Percentiles rank a stretch among this genome's conserved stretches.
Evolutionary conservation across 352 stramenopile genomes (phyloP).

Genomic region (Phytophthora agathidicida): DNA sequence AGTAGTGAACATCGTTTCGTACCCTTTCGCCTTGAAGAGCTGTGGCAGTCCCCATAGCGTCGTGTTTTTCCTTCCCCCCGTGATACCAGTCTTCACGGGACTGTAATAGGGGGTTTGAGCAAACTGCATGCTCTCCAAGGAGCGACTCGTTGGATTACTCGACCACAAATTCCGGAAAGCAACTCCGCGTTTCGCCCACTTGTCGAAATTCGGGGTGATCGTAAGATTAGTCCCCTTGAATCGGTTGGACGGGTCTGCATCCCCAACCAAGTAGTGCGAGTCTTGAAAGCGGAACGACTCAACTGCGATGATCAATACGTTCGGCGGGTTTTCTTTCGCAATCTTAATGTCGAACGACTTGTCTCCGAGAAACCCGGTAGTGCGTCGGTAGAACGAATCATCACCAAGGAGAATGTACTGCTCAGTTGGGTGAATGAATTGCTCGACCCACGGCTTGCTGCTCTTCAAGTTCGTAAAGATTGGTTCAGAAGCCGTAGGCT

Average conservation of each 20-base stretch:
- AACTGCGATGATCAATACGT: slow-evolving; percentile 54
- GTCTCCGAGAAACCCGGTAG: slow-evolving; percentile 46
- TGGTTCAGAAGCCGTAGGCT: slow-evolving; percentile 6
- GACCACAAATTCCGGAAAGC: slow-evolving; percentile 70
- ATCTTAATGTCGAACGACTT: slow-evolving; percentile 49
- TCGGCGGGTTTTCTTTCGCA: slow-evolving; percentile 41
- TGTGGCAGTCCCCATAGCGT: slow-evolving; percentile 52
- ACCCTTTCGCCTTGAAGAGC: slow-evolving; percentile 54
- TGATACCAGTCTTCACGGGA: slow-evolving; percentile 38
- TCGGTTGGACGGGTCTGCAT: slow-evolving; percentile 43
- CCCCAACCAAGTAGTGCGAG: slow-evolving; percentile 53
- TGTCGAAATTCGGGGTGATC: slow-evolving; percentile 60
- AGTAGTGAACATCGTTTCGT: slow-evolving; percentile 56
- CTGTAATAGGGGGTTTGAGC: slow-evolving; percentile 54
- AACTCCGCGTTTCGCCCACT: slow-evolving; percentile 55
- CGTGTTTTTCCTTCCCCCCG: slow-evolving; percentile 26
- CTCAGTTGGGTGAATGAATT: slow-evolving; percentile 23
- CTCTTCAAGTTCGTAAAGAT: slow-evolving; percentile 6
- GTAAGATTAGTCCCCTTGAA: slow-evolving; percentile 31
- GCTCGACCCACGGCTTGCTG: slow-evolving; percentile 17
- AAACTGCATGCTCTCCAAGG: slow-evolving; percentile 59
- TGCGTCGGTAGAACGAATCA: slow-evolving; percentile 23
- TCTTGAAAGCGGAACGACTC: slow-evolving; percentile 67
- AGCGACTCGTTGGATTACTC: slow-evolving; percentile 59
- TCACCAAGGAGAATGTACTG: slow-evolving; percentile 18